Conservation (phyloP, 179 eudicot genomes). For the Silene vulgaris region DNA sequence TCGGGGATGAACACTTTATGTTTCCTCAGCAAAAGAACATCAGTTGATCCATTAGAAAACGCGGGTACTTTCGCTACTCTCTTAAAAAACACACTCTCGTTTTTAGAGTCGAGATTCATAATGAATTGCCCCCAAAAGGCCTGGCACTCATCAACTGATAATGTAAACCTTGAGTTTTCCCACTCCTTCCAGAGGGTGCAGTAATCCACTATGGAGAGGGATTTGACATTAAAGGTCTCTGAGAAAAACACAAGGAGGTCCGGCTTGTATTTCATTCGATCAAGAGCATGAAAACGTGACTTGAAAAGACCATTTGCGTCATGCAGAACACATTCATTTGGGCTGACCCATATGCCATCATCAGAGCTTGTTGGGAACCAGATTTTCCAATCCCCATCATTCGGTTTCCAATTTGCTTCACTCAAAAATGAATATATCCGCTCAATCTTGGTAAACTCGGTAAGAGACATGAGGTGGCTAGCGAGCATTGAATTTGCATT, state of each 20-base stretch:
- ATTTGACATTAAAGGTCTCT: slow-evolving; percentile 35
- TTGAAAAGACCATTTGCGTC: slow-evolving; percentile 44
- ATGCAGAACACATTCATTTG: slow-evolving; percentile 49
- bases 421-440: no score
- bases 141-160: slow-evolving; percentile 36
- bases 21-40: slow-evolving; percentile 32
- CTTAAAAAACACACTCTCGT: slow-evolving; percentile 27
- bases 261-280: slow-evolving; percentile 39
- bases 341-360: slow-evolving; percentile 46
- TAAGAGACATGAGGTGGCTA: no score
- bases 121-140: slow-evolving; percentile 51
- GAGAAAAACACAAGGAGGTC: slow-evolving; percentile 39
- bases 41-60: slow-evolving; percentile 25
- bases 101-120: slow-evolving; percentile 26
- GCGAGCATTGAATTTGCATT: no score
- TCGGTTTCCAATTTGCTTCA: slow-evolving; percentile 34
- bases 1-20: slow-evolving; percentile 52
- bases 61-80: slow-evolving; percentile 50
- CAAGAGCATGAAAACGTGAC: slow-evolving; percentile 29
- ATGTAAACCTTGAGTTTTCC: slow-evolving; percentile 38
- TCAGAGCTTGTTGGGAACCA: slow-evolving; percentile 50
- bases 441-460: no score
- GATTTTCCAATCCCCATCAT: slow-evolving; percentile 20
- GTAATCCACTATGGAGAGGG: slow-evolving; percentile 50
- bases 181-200: slow-evolving; percentile 58